Evolutionary conservation across 2,329 filamentous ascomycete species (phyloP), one percentile per base, ranked within the genome.

Genomic region (Claviceps arundinis): DNA sequence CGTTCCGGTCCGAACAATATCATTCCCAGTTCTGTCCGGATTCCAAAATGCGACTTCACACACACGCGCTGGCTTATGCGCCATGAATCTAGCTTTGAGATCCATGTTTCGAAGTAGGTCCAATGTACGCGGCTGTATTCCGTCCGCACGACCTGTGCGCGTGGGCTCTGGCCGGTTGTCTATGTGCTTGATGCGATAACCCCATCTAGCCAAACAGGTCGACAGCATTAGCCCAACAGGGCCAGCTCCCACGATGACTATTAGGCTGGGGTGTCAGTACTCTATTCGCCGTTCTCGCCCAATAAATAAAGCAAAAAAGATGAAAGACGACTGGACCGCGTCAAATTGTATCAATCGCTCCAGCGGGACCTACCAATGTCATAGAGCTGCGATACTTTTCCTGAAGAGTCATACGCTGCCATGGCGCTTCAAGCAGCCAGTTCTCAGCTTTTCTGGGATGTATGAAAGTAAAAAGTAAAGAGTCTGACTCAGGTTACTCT

Each of bases 131-230:
- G 89, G 89, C 70, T 95, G 89, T 53, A 96, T 94, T 56, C 89
- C 89, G 68, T 95, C 89, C 52, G 89, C 90, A 57, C 89, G 86
- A 50, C 89, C 89, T 19, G 89, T 95, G 2, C 81, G 64, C 13
- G 89, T 95, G 16, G 89, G 89, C 62, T 91, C 86, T 2, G 88
- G 75, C 54, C 89, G 79, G 69, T 94, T 95, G 70, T 95, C 90
- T 63, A 95, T 89, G 70, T 95, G 89, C 74, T 91, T 95, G 68
- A 96, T 88, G 67, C 82, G 89, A 75, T 95, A 96, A 19, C 90
- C 90, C 88, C 89, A 95, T 72, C 89, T 78, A 55, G 88, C 87
- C 56, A 96, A 78, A 64, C 87, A 91, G 34, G 89, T 89, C 8
- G 89, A 93, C 24, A 95, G 77, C 70, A 94, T 83, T 53, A 95